Evolutionary conservation across 192 early-diverging fungal species (phyloP).

Genomic region (Coemansia sp.): DNA sequence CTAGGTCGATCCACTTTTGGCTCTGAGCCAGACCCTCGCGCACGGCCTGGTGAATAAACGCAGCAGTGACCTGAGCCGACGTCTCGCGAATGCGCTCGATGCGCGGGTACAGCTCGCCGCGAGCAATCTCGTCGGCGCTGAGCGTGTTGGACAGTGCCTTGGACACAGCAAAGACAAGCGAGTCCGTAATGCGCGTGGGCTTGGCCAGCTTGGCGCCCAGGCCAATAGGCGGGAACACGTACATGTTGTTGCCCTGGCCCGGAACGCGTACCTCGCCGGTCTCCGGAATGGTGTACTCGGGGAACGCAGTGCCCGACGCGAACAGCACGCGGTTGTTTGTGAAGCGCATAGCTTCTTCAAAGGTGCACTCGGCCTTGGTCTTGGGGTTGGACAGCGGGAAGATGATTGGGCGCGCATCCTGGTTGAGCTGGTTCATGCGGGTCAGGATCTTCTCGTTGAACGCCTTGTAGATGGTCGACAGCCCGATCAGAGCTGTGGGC

Average conservation of each 20-base stretch:
- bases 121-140: conserved; percentile 61
- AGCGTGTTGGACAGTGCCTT: conserved; percentile 75
- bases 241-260: conserved; percentile 94
- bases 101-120: conserved; percentile 79
- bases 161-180: conserved; percentile 79
- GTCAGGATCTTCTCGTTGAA: conserved; percentile 71
- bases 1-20: conserved; percentile 30
- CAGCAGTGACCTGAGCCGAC: conserved; percentile 73
- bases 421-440: conserved; percentile 74
- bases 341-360: conserved; percentile 79
- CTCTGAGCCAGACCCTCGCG: conserved; percentile 52
- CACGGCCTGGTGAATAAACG: conserved; percentile 67
- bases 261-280: conserved; percentile 57
- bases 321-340: conserved; percentile 86
- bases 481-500: conserved; percentile 88
- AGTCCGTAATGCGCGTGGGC: conserved; percentile 68
- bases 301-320: conserved; percentile 90
- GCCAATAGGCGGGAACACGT: conserved; percentile 95
- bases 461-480: conserved; percentile 73
- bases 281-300: conserved; percentile 63
- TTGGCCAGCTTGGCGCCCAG: conserved; percentile 82
- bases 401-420: conserved; percentile 68
- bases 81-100: conserved; percentile 82
- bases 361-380: conserved; percentile 91
- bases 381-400: conserved; percentile 89